Conservation (phyloP, 2,329 filamentous ascomycete genomes). For the Penicillium rolfsii region DNA sequence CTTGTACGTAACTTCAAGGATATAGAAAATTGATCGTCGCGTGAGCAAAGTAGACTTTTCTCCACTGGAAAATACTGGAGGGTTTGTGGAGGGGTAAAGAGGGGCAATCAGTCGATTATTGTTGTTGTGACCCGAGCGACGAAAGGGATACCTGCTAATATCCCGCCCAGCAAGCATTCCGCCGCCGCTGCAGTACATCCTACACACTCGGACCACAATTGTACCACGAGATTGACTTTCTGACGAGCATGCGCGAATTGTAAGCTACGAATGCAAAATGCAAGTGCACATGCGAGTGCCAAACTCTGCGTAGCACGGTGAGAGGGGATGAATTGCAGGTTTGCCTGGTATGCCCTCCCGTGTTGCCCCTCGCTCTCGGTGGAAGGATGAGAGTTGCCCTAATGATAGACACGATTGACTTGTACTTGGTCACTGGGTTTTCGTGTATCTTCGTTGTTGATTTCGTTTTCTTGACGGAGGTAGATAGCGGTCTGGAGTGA, state of each 20-base stretch:
- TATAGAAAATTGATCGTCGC: neutral
- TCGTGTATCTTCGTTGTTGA: neutral
- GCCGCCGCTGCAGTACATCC: too few species aligned
- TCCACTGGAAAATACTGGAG: neutral
- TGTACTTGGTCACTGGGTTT: neutral
- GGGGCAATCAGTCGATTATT: neutral
- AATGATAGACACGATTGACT: neutral
- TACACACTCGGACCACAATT: conserved; percentile 4
- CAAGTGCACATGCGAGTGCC: neutral
- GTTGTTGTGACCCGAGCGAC: neutral
- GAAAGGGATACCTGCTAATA: neutral
- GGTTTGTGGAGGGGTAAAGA: conserved; percentile 2
- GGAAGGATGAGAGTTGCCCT: neutral
- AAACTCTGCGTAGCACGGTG: conserved; percentile 7
- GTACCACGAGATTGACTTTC: conserved; percentile 10
- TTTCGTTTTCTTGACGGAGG: neutral
- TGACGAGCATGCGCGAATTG: conserved; percentile 1
- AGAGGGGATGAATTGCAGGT: conserved; percentile 2
- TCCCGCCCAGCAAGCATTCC: neutral
- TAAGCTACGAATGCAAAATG: conserved; percentile 3
- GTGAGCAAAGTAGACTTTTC: conserved; percentile 6
- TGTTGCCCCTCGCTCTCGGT: neutral
- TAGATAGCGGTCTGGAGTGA: neutral
- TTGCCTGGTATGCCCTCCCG: neutral
- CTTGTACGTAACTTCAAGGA: conserved; percentile 1